Evolutionary conservation across 805 yeast genomes (phyloP).

Genomic region (Kazachstania psychrophila): DNA sequence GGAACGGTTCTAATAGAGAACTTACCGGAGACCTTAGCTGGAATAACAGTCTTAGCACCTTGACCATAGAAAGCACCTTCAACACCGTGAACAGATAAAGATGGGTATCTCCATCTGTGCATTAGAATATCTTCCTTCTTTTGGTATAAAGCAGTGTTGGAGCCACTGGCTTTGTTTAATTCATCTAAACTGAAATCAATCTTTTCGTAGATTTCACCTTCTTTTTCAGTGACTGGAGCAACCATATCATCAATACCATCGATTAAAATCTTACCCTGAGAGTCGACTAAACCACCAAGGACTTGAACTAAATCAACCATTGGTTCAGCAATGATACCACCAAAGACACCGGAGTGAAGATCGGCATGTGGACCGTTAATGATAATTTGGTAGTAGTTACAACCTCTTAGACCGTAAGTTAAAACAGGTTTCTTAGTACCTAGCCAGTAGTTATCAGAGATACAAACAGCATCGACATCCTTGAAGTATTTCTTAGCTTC

Average conservation of each 20-base stretch:
- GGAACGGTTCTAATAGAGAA: conserved; percentile 98
- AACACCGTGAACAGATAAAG: conserved; percentile 89
- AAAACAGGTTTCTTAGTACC: conserved; percentile 95
- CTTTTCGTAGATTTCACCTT: conserved; percentile 66
- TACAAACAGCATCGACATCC: conserved; percentile 88
- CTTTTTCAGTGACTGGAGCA: conserved; percentile 81
- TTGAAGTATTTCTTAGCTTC: conserved; percentile 79
- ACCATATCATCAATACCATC: conserved; percentile 92
- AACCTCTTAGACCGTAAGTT: conserved; percentile 96
- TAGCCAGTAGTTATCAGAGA: conserved; percentile 96
- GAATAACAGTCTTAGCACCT: conserved; percentile 98
- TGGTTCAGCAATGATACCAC: conserved; percentile 96
- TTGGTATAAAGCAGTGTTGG: conserved; percentile 69
- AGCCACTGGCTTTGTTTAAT: conserved; percentile 81
- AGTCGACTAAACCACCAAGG: conserved; percentile 66
- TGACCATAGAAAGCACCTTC: conserved; percentile 94
- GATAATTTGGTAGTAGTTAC: conserved; percentile 78
- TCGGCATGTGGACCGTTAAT: conserved; percentile 93
- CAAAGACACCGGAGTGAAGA: conserved; percentile 93
- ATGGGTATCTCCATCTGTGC: conserved; percentile 99
- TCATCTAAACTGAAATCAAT: conserved; percentile 82
- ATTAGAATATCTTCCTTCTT: conserved; percentile 78
- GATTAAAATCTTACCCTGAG: conserved; percentile 72
- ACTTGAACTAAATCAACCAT: conserved; percentile 84
- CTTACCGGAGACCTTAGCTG: conserved; percentile 88